These are phyloP conservation scores for Aspergillus sojae DNA, from an alignment of 2,329 filamentous ascomycete genomes.

Conservation along the genomic window DNA sequence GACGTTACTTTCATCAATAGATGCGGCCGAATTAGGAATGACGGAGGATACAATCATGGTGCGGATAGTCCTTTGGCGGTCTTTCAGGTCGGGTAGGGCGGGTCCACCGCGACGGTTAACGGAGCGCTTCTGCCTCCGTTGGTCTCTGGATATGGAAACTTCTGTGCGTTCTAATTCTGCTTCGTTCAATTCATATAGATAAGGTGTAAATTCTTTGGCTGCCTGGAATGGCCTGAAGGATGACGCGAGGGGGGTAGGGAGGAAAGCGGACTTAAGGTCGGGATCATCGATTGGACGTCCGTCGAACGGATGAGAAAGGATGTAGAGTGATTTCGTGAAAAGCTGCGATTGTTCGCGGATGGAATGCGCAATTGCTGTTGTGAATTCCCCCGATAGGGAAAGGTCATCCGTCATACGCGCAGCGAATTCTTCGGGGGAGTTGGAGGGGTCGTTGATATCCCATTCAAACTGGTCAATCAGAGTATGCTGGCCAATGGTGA, in stretches of 20 bases:
- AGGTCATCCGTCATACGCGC: conserved; percentile 85
- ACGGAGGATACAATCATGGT: conserved; percentile 91
- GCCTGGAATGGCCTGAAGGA: conserved; percentile 90
- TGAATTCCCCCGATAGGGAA: conserved; percentile 91
- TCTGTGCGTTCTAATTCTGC: conserved; percentile 88
- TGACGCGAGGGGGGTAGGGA: conserved; percentile 77
- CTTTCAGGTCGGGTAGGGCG: conserved; percentile 91
- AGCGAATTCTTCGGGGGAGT: conserved; percentile 94
- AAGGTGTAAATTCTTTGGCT: conserved; percentile 91
- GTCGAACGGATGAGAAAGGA: conserved; percentile 92
- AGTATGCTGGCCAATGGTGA: conserved; percentile 93
- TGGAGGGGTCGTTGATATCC: conserved; percentile 95
- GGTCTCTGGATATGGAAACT: conserved; percentile 88
- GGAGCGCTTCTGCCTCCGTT: conserved; percentile 90
- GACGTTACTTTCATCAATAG: conserved; percentile 80
- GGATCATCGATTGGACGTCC: conserved; percentile 90
- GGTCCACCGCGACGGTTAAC: conserved; percentile 92
- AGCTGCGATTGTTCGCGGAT: conserved; percentile 95
- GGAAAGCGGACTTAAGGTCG: conserved; percentile 81
- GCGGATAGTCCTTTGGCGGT: conserved; percentile 88
- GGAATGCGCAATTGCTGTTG: conserved; percentile 94
- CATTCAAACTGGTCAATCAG: conserved; percentile 97
- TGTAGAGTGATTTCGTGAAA: conserved; percentile 90
- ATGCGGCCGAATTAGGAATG: conserved; percentile 79
- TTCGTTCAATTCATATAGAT: conserved; percentile 91